phyloP scores from a whole-genome alignment of 2,329 filamentous ascomycete species.

The Cercospora beticola region DNA sequence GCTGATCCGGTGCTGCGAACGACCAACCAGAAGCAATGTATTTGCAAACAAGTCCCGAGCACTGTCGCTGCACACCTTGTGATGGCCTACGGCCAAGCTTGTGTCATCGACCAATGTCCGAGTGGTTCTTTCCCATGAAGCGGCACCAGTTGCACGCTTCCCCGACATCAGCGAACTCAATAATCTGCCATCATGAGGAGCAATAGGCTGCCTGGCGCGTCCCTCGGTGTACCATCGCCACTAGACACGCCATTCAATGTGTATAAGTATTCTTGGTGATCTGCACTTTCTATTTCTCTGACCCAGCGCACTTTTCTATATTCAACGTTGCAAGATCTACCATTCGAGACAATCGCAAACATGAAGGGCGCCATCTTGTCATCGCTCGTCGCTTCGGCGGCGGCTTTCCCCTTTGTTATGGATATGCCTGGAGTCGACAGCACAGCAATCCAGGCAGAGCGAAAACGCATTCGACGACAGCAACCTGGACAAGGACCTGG shows the following conservation, averaged over 20 bases:
- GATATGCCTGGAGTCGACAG: slow-evolving; percentile 41
- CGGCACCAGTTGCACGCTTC: slow-evolving; percentile 5
- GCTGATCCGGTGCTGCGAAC: neutral
- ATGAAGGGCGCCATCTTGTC: slow-evolving; percentile 33
- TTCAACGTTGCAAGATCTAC: neutral
- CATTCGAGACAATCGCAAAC: neutral
- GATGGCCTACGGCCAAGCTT: neutral
- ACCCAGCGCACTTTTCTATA: neutral
- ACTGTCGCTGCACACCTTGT: neutral
- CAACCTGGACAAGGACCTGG: slow-evolving; percentile 25
- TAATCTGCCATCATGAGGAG: neutral
- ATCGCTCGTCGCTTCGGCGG: slow-evolving; percentile 27
- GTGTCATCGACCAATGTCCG: slow-evolving; percentile 5
- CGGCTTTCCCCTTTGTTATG: slow-evolving; percentile 44
- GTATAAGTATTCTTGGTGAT: slow-evolving; percentile 12
- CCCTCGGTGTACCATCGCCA: slow-evolving; percentile 7
- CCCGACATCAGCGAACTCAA: slow-evolving; percentile 4
- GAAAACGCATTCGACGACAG: slow-evolving; percentile 16
- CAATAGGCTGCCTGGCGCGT: slow-evolving; percentile 4
- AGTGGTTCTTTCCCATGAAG: neutral
- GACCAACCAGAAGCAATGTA: slow-evolving; percentile 4
- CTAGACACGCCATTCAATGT: neutral
- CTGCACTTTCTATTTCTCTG: neutral
- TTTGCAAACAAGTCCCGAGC: neutral
- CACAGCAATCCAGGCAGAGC: slow-evolving; percentile 21